Percentiles rank a stretch among this genome's conserved stretches.
Evolutionary conservation across 441 rosid species (phyloP).

Genomic region (Corymbia calophylla): DNA sequence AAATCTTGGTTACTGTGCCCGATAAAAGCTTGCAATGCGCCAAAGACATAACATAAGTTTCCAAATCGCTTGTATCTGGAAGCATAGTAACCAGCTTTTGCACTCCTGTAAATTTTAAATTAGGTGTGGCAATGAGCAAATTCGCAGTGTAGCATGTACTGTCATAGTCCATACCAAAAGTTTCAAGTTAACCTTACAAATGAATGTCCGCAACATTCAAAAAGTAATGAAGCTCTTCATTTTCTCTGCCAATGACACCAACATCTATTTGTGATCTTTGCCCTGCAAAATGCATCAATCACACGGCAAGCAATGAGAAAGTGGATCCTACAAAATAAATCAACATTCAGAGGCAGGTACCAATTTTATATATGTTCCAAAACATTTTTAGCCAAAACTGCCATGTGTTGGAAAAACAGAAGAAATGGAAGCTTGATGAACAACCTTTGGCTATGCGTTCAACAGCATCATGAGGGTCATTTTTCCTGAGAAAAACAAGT

Average conservation of each 20-base stretch:
- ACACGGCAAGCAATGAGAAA: background rate
- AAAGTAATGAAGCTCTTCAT: conserved; percentile 59
- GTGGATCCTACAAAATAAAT: background rate
- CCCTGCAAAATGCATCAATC: conserved; percentile 38
- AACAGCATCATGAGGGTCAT: conserved; percentile 72
- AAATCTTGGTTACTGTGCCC: conserved; percentile 79
- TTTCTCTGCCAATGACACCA: conserved; percentile 57
- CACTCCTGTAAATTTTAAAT: conserved; percentile 59
- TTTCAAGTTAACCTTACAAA: conserved; percentile 53
- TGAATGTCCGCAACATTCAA: conserved; percentile 95
- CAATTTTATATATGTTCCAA: background rate
- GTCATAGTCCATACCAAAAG: conserved; percentile 1
- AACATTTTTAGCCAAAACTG: background rate
- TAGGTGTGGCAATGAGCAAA: conserved; percentile 8
- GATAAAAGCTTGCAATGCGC: conserved; percentile 84
- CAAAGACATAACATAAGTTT: conserved; percentile 76
- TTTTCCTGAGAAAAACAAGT: conserved; percentile 48
- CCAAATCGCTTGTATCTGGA: conserved; percentile 86
- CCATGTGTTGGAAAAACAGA: background rate
- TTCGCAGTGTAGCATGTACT: background rate
- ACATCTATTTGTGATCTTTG: conserved; percentile 57
- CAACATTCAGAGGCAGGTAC: background rate
- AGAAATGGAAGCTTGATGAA: background rate
- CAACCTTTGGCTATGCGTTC: conserved; percentile 81
- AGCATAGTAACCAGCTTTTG: conserved; percentile 94